Conservation (phyloP, 2,329 filamentous ascomycete genomes). For the Colletotrichum simmondsii region DNA sequence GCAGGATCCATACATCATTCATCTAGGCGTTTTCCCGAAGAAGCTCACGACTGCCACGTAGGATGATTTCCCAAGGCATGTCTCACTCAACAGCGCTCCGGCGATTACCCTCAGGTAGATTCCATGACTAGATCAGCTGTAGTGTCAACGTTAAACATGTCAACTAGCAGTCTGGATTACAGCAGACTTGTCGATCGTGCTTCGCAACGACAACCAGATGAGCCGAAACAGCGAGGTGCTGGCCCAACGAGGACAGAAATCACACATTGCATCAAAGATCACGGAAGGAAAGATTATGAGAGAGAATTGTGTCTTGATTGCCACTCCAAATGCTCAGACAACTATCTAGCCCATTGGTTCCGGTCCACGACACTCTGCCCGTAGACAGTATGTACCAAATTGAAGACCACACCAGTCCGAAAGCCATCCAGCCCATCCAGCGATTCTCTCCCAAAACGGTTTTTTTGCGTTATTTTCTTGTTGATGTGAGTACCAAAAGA, state of each 20-base stretch:
- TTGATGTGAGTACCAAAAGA: slow-evolving; percentile 30
- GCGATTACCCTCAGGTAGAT: no score
- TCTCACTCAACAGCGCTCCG: no score
- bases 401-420: slow-evolving; percentile 15
- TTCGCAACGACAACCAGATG: no score
- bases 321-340: slow-evolving; percentile 29
- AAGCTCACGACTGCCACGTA: no score
- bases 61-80: no score
- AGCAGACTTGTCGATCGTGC: no score
- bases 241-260: background rate
- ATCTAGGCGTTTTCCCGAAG: no score
- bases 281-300: background rate
- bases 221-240: background rate
- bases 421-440: slow-evolving; percentile 29
- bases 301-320: slow-evolving; percentile 30
- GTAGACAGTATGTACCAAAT: background rate
- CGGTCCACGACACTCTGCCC: background rate
- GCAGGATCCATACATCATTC: no score
- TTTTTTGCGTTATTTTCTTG: slow-evolving; percentile 36
- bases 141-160: no score
- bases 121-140: no score
- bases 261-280: background rate
- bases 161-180: no score
- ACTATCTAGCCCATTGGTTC: slow-evolving; percentile 29
- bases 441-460: slow-evolving; percentile 27